phyloP scores from a whole-genome alignment of 805 yeast species.

The Barnettozyma populi region DNA sequence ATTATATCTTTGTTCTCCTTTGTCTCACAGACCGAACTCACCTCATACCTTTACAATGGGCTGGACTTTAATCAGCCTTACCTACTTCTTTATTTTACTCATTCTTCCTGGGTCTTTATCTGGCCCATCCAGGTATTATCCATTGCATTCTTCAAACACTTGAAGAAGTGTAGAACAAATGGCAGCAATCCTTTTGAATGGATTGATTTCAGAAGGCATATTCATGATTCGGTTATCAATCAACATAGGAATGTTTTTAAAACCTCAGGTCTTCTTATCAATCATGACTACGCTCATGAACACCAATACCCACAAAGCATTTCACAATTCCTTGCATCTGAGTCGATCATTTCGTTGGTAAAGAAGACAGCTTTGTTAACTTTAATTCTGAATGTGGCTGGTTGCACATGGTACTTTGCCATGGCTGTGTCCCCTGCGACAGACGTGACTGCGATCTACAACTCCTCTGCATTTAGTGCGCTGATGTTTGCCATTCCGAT shows the following conservation, averaged over 20 bases:
- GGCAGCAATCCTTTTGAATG: slow-evolving; percentile 11
- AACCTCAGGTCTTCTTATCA: slow-evolving; percentile 24
- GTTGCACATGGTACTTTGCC: slow-evolving; percentile 81
- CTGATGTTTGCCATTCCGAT: slow-evolving; percentile 77
- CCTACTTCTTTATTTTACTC: slow-evolving; percentile 60
- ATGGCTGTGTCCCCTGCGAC: slow-evolving; percentile 76
- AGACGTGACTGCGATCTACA: slow-evolving; percentile 86
- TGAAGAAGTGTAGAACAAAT: slow-evolving; percentile 22
- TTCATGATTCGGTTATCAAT: slow-evolving; percentile 33
- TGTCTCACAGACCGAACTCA: slow-evolving; percentile 76
- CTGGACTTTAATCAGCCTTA: slow-evolving; percentile 64
- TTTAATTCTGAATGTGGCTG: slow-evolving; percentile 64
- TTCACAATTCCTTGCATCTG: slow-evolving; percentile 9
- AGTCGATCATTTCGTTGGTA: slow-evolving; percentile 35
- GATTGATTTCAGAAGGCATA: slow-evolving; percentile 18
- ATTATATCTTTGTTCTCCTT: slow-evolving; percentile 50
- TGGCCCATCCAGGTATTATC: slow-evolving; percentile 62
- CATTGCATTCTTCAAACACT: slow-evolving; percentile 43
- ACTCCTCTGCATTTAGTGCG: slow-evolving; percentile 86
- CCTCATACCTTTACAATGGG: slow-evolving; percentile 57
- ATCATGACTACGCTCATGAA: slow-evolving; percentile 13
- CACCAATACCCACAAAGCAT: slow-evolving; percentile 14
- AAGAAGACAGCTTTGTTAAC: slow-evolving; percentile 41
- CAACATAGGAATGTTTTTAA: slow-evolving; percentile 39
- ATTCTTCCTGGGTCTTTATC: slow-evolving; percentile 68